Conservation (phyloP, 179 eudicot species). For the Drosera spatulata region DNA sequence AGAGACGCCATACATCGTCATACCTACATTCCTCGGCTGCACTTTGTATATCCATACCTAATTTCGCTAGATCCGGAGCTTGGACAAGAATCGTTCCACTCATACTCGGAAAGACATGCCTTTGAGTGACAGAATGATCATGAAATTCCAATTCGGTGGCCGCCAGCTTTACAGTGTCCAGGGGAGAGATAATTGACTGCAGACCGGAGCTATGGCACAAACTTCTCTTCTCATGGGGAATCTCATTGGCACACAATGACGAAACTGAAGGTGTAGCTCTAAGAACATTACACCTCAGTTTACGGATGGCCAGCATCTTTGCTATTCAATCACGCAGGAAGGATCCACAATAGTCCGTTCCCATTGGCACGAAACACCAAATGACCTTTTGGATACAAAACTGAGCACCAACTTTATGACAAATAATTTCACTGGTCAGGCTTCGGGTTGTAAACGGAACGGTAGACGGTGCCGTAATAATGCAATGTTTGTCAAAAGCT, state of each 20-base stretch:
- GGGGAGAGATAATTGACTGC: conserved; percentile 8
- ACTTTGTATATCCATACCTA: conserved; percentile 46
- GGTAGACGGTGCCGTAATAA: too few species aligned
- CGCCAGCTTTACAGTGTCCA: background rate
- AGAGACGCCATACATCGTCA: conserved; percentile 62
- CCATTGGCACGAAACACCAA: too few species aligned
- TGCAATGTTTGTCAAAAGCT: too few species aligned
- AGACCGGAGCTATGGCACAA: conserved; percentile 4
- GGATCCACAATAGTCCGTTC: too few species aligned
- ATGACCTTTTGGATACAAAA: too few species aligned
- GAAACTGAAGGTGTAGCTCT: conserved; percentile 3
- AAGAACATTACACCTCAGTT: conserved; percentile 9
- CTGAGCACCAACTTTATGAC: too few species aligned
- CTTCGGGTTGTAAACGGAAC: too few species aligned
- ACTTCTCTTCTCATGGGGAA: background rate
- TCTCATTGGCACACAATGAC: conserved; percentile 9
- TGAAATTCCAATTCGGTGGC: background rate
- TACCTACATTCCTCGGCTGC: conserved; percentile 48
- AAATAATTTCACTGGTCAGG: too few species aligned
- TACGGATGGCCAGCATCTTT: conserved; percentile 21
- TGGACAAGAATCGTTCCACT: conserved; percentile 59
- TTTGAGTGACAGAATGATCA: conserved; percentile 6
- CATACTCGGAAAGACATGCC: conserved; percentile 24
- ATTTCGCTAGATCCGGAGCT: conserved; percentile 71
- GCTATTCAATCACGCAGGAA: background rate